Percentiles rank a stretch among this genome's conserved stretches.
Conservation (phyloP, 129 eudicot genomes). For the Flaveria trinervia region DNA sequence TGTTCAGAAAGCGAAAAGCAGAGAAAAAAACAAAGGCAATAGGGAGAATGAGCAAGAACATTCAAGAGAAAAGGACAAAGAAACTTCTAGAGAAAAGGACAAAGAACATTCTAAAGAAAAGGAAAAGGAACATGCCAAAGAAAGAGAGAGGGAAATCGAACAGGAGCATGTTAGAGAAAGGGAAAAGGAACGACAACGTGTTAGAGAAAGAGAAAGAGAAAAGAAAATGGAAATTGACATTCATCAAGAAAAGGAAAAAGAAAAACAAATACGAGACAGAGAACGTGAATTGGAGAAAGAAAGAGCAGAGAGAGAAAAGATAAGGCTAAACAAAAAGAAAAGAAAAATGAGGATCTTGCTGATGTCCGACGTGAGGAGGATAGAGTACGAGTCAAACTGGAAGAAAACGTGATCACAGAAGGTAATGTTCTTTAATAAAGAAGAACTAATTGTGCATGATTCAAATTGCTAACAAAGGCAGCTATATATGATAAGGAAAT, state of each 20-base stretch:
- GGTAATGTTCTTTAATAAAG: constrained; percentile 36
- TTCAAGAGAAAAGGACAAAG: constrained; percentile 47
- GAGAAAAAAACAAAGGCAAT: constrained; percentile 58
- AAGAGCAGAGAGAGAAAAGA: constrained; percentile 49
- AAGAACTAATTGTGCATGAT: neutral
- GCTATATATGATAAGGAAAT: neutral
- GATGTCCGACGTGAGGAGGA: constrained; percentile 52
- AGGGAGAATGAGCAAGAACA: constrained; percentile 51
- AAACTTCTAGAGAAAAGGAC: constrained; percentile 40
- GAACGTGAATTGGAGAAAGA: constrained; percentile 57
- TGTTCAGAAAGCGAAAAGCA: constrained; percentile 42
- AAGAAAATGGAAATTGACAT: constrained; percentile 42
- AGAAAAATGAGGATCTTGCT: constrained; percentile 49
- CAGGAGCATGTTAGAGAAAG: constrained; percentile 45
- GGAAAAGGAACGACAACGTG: constrained; percentile 35
- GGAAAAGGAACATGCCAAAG: constrained; percentile 49
- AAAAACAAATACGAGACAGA: constrained; percentile 57
- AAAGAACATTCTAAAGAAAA: constrained; percentile 39
- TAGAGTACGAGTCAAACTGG: constrained; percentile 38
- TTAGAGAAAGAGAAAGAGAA: constrained; percentile 42
- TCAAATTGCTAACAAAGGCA: constrained; percentile 1
- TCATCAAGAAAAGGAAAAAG: constrained; percentile 49
- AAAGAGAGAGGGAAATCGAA: constrained; percentile 45
- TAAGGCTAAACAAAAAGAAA: constrained; percentile 73
- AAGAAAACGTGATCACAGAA: constrained; percentile 53